phyloP scores from a whole-genome alignment of 2,329 filamentous ascomycete genomes.

The Zalaria obscura region DNA sequence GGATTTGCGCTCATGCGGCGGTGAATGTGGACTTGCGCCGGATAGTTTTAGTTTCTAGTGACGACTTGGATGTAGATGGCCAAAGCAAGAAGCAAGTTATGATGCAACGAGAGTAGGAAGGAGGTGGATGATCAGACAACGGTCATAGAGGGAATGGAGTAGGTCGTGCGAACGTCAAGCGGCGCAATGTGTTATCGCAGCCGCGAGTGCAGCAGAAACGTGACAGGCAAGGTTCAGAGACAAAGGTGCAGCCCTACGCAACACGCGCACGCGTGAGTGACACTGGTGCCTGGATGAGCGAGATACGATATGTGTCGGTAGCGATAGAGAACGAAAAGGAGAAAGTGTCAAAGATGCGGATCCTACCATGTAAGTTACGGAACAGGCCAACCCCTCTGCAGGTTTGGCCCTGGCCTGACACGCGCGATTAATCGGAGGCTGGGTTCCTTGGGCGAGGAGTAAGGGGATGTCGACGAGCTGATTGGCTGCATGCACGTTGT shows the following conservation, averaged over 20 bases:
- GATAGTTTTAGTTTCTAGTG: background rate
- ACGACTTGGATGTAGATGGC: background rate
- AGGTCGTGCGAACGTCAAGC: background rate
- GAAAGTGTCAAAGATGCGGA: too few species aligned
- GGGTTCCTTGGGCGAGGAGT: too few species aligned
- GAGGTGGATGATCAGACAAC: too few species aligned
- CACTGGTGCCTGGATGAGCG: constrained; percentile 11
- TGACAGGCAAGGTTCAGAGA: constrained; percentile 2
- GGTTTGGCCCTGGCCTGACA: too few species aligned
- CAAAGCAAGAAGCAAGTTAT: background rate
- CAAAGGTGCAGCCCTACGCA: background rate
- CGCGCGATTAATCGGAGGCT: too few species aligned
- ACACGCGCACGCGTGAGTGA: constrained; percentile 8
- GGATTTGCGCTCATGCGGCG: background rate
- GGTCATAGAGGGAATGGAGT: constrained; percentile 1
- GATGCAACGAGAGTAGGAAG: background rate
- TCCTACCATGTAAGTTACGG: too few species aligned
- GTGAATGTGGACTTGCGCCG: background rate
- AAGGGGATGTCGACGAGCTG: too few species aligned
- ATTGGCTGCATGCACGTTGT: too few species aligned
- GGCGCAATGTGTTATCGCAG: constrained; percentile 1
- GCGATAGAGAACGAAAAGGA: too few species aligned
- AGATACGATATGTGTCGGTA: too few species aligned
- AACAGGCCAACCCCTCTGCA: too few species aligned
- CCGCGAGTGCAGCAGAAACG: constrained; percentile 2